Base-by-base conservation (phyloP, 306 rosid genomes). In the Cotoneaster glaucophyllus region DNA sequence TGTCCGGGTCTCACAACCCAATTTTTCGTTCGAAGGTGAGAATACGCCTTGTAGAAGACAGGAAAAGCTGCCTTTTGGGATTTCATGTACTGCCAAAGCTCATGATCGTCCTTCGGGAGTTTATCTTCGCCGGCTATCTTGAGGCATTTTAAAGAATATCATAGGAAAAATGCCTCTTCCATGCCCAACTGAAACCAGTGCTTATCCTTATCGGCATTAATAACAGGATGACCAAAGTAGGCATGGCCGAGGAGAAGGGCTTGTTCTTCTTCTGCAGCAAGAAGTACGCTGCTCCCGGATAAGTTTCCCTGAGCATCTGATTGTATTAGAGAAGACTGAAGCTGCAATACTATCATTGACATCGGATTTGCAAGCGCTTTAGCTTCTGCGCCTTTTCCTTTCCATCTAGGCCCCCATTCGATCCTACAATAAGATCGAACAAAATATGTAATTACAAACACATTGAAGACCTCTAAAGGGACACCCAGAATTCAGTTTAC, bases 131-230 rank as follows among this genome's bases (percentile, higher is more conserved):
- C 82, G 18, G 65, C 74, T 29, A 93, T 86, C 70, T 63, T 84
- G 56, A 88, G 86, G 88, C 96, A 93, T 52, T 86, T 88, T 67
- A 93, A 77, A n/a, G 91, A 81, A 72, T 79, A 63, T 28, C 74
- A 80, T n/a, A 90, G 87, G 80, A 80, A 89, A 75, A 88, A 90
- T 62, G 98, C 96, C 84, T 90, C 98, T 74, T 93, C 98, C 50
- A 82, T 61, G 34, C 86, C 87, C 65, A 88, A 74, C 65, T 83
- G 96, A 85, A 88, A 82, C 91, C 85, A 87, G 17, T 75, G 85
- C n/a, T 67, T 87, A 45, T 86, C 86, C 72, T 84, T 83, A 52
- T 88, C 90, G 72, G 85, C 78, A 11, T 79, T 74, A 50, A 78
- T 32, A 79, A 87, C 71, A 17, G 83, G 87, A 24, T 78, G 78